A percentile compares a stretch with the other conserved stretches of the same genome.
These are phyloP conservation scores for Xylaria sp. DNA, from an alignment of 2,329 filamentous ascomycete species.

Conservation along the genomic window DNA sequence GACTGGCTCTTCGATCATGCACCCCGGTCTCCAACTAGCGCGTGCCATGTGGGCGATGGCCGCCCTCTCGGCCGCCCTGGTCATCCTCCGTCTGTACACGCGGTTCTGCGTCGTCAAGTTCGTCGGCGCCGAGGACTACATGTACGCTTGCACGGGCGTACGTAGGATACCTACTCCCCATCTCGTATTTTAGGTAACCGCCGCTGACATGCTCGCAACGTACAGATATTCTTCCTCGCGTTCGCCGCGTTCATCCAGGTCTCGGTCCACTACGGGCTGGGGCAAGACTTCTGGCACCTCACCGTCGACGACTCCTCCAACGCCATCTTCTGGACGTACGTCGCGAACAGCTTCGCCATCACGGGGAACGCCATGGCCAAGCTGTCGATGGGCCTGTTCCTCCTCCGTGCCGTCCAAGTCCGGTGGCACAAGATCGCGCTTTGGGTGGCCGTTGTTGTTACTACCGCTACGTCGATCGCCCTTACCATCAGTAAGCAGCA, in stretches of 20 bases:
- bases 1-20: conserved; percentile 29
- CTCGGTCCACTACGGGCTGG: conserved; percentile 40
- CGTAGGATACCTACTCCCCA: conserved; percentile 3
- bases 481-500: conserved; percentile 30
- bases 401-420: conserved; percentile 42
- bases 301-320: conserved; percentile 36
- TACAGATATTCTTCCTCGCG: conserved; percentile 37
- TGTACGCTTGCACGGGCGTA: conserved; percentile 40
- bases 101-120: conserved; percentile 40
- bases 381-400: conserved; percentile 43
- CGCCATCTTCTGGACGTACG: conserved; percentile 44
- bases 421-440: conserved; percentile 39
- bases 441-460: conserved; percentile 39
- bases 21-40: conserved; percentile 36
- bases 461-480: conserved; percentile 36
- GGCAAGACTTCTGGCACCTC: conserved; percentile 38
- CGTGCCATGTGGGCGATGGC: conserved; percentile 41
- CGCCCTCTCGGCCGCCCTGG: conserved; percentile 33
- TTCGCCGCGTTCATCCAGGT: conserved; percentile 42
- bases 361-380: conserved; percentile 44
- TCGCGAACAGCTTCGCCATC: conserved; percentile 43
- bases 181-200: background rate
- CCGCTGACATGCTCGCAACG: background rate
- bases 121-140: conserved; percentile 41
- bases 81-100: conserved; percentile 31